Conservation (phyloP, 2,329 filamentous ascomycete species). For the Hypoxylon sp. region DNA sequence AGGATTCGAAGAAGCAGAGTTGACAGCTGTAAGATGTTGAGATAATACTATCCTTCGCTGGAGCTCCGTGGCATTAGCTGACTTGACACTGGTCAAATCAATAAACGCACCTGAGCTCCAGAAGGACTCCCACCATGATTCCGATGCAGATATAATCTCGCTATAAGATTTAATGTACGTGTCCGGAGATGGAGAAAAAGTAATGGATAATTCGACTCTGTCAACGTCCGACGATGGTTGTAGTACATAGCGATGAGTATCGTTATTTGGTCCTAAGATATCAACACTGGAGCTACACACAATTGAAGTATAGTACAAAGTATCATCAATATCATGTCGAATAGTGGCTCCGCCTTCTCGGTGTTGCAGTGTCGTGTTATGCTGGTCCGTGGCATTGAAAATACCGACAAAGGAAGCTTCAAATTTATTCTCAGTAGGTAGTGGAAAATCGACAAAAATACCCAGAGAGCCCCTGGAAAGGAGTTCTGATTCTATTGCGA, state of each 20-base stretch:
- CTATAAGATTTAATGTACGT: constrained; percentile 39
- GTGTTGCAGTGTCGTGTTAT: constrained; percentile 50
- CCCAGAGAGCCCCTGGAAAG: constrained; percentile 51
- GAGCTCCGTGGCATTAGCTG: constrained; percentile 56
- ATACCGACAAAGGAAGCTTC: constrained; percentile 63
- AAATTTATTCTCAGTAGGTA: constrained; percentile 59
- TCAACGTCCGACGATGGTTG: constrained; percentile 36
- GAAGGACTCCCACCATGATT: constrained; percentile 57
- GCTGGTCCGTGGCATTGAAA: constrained; percentile 57
- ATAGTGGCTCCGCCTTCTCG: constrained; percentile 49
- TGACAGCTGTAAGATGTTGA: constrained; percentile 62
- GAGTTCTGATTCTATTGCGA: constrained; percentile 54
- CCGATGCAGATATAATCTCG: constrained; percentile 45
- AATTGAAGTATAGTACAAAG: constrained; percentile 53
- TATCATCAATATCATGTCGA: constrained; percentile 54
- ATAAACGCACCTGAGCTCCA: constrained; percentile 62
- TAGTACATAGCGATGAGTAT: constrained; percentile 56
- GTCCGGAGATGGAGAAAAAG: constrained; percentile 45
- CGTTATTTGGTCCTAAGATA: constrained; percentile 47
- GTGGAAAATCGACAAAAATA: constrained; percentile 62
- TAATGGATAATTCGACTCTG: constrained; percentile 45
- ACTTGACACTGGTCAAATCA: constrained; percentile 54
- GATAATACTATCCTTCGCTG: constrained; percentile 63
- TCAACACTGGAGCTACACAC: constrained; percentile 49
- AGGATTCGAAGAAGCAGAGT: constrained; percentile 58